Base-by-base conservation (phyloP, 202 grass and related monocot genomes). In the Schoenoplectus triqueter region DNA sequence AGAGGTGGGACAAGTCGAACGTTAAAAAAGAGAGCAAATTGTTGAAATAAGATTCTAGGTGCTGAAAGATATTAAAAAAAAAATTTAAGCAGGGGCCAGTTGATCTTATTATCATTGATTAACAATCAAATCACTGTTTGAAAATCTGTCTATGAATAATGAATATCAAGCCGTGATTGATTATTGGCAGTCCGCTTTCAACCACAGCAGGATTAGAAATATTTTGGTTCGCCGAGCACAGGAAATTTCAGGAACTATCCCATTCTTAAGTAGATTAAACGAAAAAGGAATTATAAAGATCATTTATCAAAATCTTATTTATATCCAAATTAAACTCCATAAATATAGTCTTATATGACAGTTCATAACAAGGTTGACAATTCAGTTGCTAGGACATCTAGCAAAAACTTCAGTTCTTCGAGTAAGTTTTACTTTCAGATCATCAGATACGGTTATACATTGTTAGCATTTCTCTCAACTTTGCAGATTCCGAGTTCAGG, bases 401-500 rank as follows among this genome's bases (percentile, higher is more conserved):
- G 59, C 39, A 65, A 50, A 51, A 66, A 8, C 19, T 41, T 68
- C 56, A 39, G 55, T 69, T 51, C 51, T 46, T 83, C 44, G 10
- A 56, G 21, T 56, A 59, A 42, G 70, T 41, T 18, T 11, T 46
- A 86, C 4, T 73, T 86, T 93, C 73, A 92, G n/a, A 62, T 62
- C 1, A 62, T 62, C 4, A 62, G 18, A 92, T 72, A n/a, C 95
- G 85, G 85, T 90, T 91, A 70, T 88, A 92, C 87, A 92, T 47
- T 45, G 21, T 13, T 69, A 98, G 73, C 74, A 92, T 66, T 74
- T 88, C 87, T 86, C 90, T 95, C 69, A 98, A 87, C 55, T 87
- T 91, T 64, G 69, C 86, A 59, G 91, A 91, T 92, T 98, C 93
- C 46, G 87, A 73, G n/a, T 75, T 90, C 44, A 98, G 90, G 73